These are phyloP conservation scores for Trypanosoma boissoni DNA, from an alignment of 208 protist species.

Conservation along the genomic window DNA sequence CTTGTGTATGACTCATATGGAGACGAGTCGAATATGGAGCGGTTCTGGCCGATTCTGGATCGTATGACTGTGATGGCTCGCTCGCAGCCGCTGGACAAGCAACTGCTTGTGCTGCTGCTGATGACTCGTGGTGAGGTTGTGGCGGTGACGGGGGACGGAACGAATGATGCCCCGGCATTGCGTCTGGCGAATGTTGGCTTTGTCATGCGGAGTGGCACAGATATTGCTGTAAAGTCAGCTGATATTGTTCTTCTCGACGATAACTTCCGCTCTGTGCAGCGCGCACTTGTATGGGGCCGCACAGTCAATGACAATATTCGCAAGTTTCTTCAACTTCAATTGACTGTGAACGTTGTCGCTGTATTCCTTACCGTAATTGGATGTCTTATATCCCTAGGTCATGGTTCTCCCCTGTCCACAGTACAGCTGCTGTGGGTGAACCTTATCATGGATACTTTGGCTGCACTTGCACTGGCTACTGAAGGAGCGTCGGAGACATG, in stretches of 20 bases:
- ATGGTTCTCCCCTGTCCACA: constrained; percentile 83
- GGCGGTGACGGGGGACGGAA: constrained; percentile 95
- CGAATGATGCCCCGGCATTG: constrained; percentile 97
- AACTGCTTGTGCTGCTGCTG: constrained; percentile 84
- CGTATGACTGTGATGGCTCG: constrained; percentile 87
- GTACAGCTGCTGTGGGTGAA: constrained; percentile 99
- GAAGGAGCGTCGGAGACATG: constrained; percentile 91
- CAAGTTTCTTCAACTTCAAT: constrained; percentile 98
- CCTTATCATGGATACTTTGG: constrained; percentile 99
- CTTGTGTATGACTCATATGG: constrained; percentile 74
- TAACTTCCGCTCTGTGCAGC: constrained; percentile 98
- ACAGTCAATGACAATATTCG: constrained; percentile 91
- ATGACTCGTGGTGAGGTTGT: constrained; percentile 73
- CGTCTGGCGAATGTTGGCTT: constrained; percentile 96
- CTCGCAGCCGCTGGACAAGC: constrained; percentile 87
- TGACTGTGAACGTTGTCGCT: constrained; percentile 97
- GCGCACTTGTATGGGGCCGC: constrained; percentile 90
- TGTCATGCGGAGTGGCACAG: constrained; percentile 97
- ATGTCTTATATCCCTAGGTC: constrained; percentile 48
- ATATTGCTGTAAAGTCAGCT: constrained; percentile 93
- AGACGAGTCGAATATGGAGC: constrained; percentile 64
- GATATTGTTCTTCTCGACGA: constrained; percentile 96
- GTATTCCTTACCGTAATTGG: constrained; percentile 94
- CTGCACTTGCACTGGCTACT: constrained; percentile 96
- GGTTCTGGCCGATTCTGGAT: constrained; percentile 71